Evolutionary conservation across 768 basidiomycete genomes (phyloP).

Genomic region (Exsudoporus frostii): DNA sequence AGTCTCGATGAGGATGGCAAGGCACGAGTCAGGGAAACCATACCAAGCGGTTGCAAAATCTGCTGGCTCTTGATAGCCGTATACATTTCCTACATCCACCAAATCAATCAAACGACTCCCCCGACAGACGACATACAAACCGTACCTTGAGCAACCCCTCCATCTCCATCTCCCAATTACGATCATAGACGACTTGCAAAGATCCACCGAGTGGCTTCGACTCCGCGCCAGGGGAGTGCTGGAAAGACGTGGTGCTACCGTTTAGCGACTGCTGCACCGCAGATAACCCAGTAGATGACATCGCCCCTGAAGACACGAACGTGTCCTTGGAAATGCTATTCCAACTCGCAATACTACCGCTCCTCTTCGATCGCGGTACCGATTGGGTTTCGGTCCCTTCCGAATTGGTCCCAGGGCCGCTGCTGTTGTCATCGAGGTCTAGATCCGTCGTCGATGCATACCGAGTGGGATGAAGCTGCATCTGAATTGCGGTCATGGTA

Average conservation of each 20-base stretch:
- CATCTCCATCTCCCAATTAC: conserved; percentile 83
- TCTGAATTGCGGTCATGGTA: conserved; percentile 82
- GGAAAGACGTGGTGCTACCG: conserved; percentile 64
- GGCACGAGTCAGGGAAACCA: conserved; percentile 38
- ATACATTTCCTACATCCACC: conserved; percentile 78
- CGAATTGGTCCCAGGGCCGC: conserved; percentile 52
- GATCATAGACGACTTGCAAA: conserved; percentile 49
- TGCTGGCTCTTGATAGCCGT: conserved; percentile 86
- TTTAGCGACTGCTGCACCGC: conserved; percentile 43
- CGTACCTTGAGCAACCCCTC: conserved; percentile 79
- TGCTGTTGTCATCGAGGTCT: conserved; percentile 62
- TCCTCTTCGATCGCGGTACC: conserved; percentile 61
- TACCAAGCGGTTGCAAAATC: conserved; percentile 77
- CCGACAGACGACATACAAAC: conserved; percentile 1
- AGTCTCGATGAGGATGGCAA: conserved; percentile 59
- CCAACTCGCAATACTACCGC: conserved; percentile 84
- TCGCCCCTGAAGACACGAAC: conserved; percentile 39
- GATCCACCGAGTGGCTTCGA: conserved; percentile 33
- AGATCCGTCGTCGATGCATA: conserved; percentile 60
- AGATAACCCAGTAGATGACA: conserved; percentile 34
- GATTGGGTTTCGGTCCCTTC: conserved; percentile 52
- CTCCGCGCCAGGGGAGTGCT: conserved; percentile 44
- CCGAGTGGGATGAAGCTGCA: conserved; percentile 60
- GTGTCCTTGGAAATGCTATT: conserved; percentile 70
- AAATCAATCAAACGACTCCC: conserved; percentile 1